Conservation (phyloP, 306 rosid species). For the Ziziphus jujuba region DNA sequence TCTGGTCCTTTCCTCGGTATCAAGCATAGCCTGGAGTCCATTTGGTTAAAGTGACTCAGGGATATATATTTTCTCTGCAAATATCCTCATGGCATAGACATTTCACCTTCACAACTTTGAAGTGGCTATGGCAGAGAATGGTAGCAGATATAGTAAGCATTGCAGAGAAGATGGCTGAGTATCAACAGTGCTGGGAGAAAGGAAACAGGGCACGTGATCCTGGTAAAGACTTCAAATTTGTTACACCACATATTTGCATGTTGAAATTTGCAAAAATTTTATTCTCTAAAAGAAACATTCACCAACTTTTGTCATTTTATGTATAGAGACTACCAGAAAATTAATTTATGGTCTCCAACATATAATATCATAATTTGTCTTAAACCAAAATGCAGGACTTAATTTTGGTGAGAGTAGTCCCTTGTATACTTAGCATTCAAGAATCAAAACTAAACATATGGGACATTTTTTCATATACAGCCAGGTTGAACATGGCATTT, state of each 20-base stretch:
- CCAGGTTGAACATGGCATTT: too few species aligned
- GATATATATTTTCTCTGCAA: neutral
- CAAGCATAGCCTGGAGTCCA: too few species aligned
- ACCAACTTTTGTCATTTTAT: too few species aligned
- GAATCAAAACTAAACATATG: too few species aligned
- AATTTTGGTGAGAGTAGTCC: too few species aligned
- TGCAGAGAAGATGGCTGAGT: constrained; percentile 73
- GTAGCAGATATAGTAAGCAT: constrained; percentile 9
- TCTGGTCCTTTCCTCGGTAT: too few species aligned
- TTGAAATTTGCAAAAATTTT: neutral
- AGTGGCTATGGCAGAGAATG: constrained; percentile 3
- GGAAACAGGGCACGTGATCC: constrained; percentile 59
- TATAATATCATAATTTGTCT: too few species aligned
- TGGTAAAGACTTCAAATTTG: constrained; percentile 48
- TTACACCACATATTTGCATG: constrained; percentile 12
- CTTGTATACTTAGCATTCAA: too few species aligned
- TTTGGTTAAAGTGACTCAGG: neutral
- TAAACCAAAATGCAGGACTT: too few species aligned
- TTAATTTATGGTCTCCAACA: neutral
- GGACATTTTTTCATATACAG: too few species aligned
- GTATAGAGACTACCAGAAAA: neutral
- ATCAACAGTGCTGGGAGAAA: constrained; percentile 63
- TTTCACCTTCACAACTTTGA: constrained; percentile 14
- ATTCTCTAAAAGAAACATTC: neutral
- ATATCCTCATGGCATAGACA: neutral